Conservation (phyloP, 495 filamentous ascomycete species). For the Hypoxylon subgilvum region DNA sequence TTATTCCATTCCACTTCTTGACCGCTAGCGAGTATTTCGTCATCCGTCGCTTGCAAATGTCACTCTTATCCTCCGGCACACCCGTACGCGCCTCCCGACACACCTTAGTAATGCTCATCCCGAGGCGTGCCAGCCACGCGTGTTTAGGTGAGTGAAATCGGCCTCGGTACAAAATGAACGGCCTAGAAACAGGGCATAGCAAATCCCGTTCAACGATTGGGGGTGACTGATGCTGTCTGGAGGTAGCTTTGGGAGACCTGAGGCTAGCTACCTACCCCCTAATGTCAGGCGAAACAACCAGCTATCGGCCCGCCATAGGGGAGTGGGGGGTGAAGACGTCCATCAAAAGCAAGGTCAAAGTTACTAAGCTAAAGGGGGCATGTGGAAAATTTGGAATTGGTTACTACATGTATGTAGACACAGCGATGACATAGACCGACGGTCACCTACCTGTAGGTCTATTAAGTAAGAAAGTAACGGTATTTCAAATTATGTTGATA, state of each 20-base stretch:
- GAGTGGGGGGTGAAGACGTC: constrained; percentile 7
- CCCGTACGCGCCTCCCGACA: constrained; percentile 5
- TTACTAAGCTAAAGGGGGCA: constrained; percentile 21
- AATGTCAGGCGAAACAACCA: neutral
- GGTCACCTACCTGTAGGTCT: too few relatives aligned
- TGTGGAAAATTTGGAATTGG: constrained; percentile 26
- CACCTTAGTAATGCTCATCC: constrained; percentile 25
- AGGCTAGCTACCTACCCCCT: too few relatives aligned
- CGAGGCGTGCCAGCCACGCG: neutral
- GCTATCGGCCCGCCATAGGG: constrained; percentile 7
- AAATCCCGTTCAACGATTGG: constrained; percentile 28
- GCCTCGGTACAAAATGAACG: constrained; percentile 23
- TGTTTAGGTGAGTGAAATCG: neutral
- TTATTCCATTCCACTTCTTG: constrained; percentile 6
- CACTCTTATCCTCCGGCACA: neutral
- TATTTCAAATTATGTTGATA: constrained; percentile 31
- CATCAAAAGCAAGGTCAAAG: constrained; percentile 5
- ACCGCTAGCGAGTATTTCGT: constrained; percentile 15
- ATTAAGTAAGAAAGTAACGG: constrained; percentile 7
- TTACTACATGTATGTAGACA: neutral
- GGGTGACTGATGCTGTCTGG: neutral
- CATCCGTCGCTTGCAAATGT: constrained; percentile 1
- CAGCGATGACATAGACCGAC: constrained; percentile 7
- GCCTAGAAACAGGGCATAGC: constrained; percentile 5
- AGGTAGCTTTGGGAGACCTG: neutral